Evolutionary conservation across 345 rosid species (phyloP), one percentile per base, ranked within the genome.

Genomic region (Eucalyptus decipiens): DNA sequence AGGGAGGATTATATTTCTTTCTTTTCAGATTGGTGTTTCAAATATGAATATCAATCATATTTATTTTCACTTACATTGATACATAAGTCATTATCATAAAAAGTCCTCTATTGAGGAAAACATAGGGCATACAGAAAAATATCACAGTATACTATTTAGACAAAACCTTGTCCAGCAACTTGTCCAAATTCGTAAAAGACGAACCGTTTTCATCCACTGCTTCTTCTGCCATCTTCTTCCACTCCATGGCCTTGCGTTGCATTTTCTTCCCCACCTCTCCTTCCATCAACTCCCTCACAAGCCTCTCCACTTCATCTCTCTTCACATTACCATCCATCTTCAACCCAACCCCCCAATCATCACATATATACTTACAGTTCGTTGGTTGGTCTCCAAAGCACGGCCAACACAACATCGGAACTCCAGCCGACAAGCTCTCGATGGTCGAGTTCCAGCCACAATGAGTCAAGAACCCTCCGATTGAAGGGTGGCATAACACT

Each of bases 301-400:
- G 86, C 86, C 51, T 83, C 52, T 43, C 86, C 86, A 83, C 48
- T 19, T 86, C 87, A 24, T 91, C 92, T 45, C 94, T 91, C 86
- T 87, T 93, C 23, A 90, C 94, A 23, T 92, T 60, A 10, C 40
- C 88, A 72, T 72, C 81, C 81, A 72, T 72, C 81, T 72, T 13
- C 45, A 72, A 19, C 87, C 95, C 94, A 4, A 92, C 58, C 58
- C 89, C 90, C 93, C 93, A 94, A 16, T 90, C 89, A 28, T 30
- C 88, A 86, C 93, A 93, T 12, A 90, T 62, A 24, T 87, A 94
- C 89, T 87, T 13, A 30, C 91, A 87, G 23, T 91, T 91, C 10
- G 90, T 87, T 49, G 40, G 90, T 42, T 91, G 92, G 56, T 91
- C 92, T 4, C 90, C 89, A 3, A 89, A 89, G 52, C 85, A 87